Base-by-base conservation (phyloP, 1,284 basidiomycete genomes). In the Leucoagaricus sp. region DNA sequence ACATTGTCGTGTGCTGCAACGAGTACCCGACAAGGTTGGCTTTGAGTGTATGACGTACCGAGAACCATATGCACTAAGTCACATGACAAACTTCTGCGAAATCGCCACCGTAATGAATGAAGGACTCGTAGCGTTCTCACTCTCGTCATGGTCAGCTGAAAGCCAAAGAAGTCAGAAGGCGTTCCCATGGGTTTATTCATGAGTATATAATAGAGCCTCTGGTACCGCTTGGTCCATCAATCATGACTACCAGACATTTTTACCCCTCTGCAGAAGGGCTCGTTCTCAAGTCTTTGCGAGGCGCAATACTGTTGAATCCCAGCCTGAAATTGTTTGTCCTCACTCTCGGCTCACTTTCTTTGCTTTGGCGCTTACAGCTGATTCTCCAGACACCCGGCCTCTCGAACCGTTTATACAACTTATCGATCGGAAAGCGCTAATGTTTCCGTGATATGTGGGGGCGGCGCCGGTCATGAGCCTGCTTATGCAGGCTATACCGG, bases 381-480 rank as follows among this genome's bases (percentile, higher is more conserved):
- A 23, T 53, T 9, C 4, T 17, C 36, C 46, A 75, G 73, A 12
- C 75, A 78, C 59, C 55, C 67, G 1, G 50, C 70, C 12, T 75
- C 76, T 0, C 76, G 76, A 61, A 66, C 73, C 1, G 69, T 76
- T 0, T 78, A 75, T 63, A 63, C 72, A 47, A 64, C 69, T n/a
- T 64, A 70, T 53, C 66, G 72, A 4, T 65, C 67, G 9, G 58
- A 65, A 12, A 59, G 63, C 19, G 64, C 70, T 38, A 70, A 70
- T 21, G 84, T 87, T 2, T 75, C 82, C 7, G 69, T 89, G 49
- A 76, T 89, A 38, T 81, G 81, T 21, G 87, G 87, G 1, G 86
- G 87, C 23, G 87, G 87, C 13, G 81, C 82, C 40, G 86, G 87
- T 5, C 86, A 89, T 63, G 86, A 89, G 67, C 86, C 86, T n/a